Percentiles rank a stretch among this genome's conserved stretches.
These are phyloP conservation scores for Paraphoma chrysanthemicola DNA, from an alignment of 2,329 filamentous ascomycete species.

Conservation along the genomic window DNA sequence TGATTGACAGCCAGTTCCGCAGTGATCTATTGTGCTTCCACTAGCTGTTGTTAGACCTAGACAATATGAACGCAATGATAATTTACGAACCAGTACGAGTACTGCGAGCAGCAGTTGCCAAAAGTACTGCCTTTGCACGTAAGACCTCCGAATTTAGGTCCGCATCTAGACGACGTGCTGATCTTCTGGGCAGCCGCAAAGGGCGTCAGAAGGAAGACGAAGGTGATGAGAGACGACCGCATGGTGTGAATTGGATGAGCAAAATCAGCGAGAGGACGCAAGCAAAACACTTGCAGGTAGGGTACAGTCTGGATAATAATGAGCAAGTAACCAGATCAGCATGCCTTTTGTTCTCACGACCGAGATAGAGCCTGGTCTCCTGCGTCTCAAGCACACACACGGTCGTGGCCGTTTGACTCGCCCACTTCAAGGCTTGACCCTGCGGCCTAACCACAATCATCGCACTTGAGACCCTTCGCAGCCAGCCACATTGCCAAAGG, in stretches of 20 bases:
- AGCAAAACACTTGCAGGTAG: too few relatives aligned
- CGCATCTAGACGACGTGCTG: neutral
- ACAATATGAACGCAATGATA: neutral
- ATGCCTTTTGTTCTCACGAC: too few relatives aligned
- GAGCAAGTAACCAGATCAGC: too few relatives aligned
- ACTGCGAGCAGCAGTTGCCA: neutral
- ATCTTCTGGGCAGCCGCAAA: neutral
- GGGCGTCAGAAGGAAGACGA: neutral
- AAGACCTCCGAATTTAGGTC: neutral
- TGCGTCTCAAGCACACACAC: too few relatives aligned
- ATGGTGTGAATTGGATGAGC: neutral
- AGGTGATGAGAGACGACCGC: neutral
- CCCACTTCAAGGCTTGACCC: too few relatives aligned
- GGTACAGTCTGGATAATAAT: too few relatives aligned
- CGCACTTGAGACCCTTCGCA: too few relatives aligned
- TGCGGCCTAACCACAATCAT: too few relatives aligned
- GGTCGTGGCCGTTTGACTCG: too few relatives aligned
- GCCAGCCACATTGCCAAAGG: too few relatives aligned
- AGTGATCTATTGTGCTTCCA: neutral
- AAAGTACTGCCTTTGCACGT: neutral
- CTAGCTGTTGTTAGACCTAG: neutral
- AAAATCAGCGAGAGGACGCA: too few relatives aligned
- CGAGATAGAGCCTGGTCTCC: too few relatives aligned
- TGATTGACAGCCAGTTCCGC: neutral
- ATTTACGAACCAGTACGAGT: neutral